Evolutionary conservation across 1,284 basidiomycete genomes (phyloP).

Genomic region (Athelia psychrophila): DNA sequence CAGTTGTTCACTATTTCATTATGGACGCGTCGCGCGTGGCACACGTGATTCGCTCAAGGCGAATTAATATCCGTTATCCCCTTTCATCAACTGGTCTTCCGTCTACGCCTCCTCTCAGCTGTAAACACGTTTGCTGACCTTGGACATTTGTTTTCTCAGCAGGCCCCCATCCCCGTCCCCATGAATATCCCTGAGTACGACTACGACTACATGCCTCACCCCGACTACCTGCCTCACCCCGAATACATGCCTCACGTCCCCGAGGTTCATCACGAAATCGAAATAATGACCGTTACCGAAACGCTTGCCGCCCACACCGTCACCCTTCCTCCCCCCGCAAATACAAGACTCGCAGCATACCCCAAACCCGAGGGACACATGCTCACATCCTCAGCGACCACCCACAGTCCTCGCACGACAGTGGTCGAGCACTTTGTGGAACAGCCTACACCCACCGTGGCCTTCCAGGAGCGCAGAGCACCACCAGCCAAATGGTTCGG

Average conservation of each 20-base stretch:
- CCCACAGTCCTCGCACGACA: constrained; percentile 64
- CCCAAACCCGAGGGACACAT: constrained; percentile 64
- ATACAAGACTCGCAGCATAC: constrained; percentile 70
- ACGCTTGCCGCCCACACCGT: constrained; percentile 52
- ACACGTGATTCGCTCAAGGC: constrained; percentile 40
- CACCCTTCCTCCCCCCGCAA: constrained; percentile 71
- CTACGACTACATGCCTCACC: too few relatives aligned
- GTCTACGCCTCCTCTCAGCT: constrained; percentile 27
- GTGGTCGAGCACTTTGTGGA: constrained; percentile 65
- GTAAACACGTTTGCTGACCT: constrained; percentile 37
- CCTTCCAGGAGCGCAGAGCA: constrained; percentile 1
- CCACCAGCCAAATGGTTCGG: constrained; percentile 7
- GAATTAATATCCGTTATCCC: constrained; percentile 15
- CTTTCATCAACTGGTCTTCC: constrained; percentile 37
- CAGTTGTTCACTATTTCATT: constrained; percentile 24
- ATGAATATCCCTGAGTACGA: not conserved
- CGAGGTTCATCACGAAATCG: constrained; percentile 63
- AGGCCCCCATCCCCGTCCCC: constrained; percentile 21
- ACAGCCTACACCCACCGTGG: constrained; percentile 19
- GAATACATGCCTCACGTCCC: constrained; percentile 63
- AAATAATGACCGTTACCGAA: constrained; percentile 65
- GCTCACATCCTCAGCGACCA: constrained; percentile 47
- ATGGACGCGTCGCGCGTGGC: constrained; percentile 31
- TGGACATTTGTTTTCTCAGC: constrained; percentile 21
- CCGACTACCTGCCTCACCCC: constrained; percentile 21